Conservation (phyloP, 2,329 filamentous ascomycete species). For the Fusarium mangiferae region DNA sequence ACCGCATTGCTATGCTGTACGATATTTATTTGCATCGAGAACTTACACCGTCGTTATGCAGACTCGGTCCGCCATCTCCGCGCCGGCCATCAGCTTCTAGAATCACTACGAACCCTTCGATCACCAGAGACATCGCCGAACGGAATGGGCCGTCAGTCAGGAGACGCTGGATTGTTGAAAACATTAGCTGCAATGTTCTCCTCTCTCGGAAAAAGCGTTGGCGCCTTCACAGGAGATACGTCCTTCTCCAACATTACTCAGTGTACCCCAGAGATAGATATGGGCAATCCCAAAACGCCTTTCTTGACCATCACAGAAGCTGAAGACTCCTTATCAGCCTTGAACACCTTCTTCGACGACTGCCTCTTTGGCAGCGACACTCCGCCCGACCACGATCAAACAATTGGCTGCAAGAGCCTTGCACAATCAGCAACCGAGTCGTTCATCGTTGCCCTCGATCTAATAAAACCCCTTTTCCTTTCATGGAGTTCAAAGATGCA, state of each 20-base stretch:
- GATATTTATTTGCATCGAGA: constrained; percentile 42
- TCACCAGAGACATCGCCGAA: not conserved
- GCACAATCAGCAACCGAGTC: not conserved
- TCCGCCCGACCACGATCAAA: too few relatives aligned
- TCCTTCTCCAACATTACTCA: constrained; percentile 27
- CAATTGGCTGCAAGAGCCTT: not conserved
- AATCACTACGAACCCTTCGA: not conserved
- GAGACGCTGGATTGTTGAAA: not conserved
- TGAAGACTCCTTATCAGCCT: not conserved
- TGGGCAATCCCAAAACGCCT: constrained; percentile 7
- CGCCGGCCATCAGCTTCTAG: constrained; percentile 28
- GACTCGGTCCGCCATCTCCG: constrained; percentile 36
- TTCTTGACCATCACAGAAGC: constrained; percentile 22
- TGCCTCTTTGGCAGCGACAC: not conserved
- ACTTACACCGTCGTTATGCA: constrained; percentile 32
- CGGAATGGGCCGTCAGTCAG: not conserved
- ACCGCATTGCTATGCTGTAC: constrained; percentile 36
- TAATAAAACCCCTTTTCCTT: not conserved
- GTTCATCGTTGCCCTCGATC: not conserved
- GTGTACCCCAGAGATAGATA: not conserved
- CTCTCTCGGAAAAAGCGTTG: constrained; percentile 22
- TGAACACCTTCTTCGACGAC: not conserved
- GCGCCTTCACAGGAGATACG: constrained; percentile 28
- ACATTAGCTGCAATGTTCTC: constrained; percentile 29
- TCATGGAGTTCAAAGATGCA: constrained; percentile 2